These are phyloP conservation scores for Corinectria fuckeliana DNA, from an alignment of 2,329 filamentous ascomycete genomes.

Conservation along the genomic window DNA sequence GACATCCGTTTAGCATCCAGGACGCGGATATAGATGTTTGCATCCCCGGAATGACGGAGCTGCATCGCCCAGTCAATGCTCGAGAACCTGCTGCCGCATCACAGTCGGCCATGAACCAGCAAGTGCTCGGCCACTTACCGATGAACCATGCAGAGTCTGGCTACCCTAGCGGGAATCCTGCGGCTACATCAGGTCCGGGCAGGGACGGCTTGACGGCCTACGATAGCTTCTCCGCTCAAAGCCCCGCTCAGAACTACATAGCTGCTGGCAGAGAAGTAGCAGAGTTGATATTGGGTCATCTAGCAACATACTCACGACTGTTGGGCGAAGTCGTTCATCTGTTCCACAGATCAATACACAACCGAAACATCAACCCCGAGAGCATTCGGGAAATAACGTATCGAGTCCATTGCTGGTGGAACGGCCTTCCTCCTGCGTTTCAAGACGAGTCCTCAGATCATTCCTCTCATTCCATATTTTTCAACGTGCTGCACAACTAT, in stretches of 20 bases:
- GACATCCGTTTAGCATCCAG: conserved; percentile 44
- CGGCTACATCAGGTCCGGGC: neutral
- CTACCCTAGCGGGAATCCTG: neutral
- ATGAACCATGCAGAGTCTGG: neutral
- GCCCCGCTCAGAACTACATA: conserved; percentile 12
- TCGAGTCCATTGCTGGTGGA: conserved; percentile 37
- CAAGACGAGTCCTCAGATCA: neutral
- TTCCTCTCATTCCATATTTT: conserved; percentile 28
- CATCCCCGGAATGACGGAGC: conserved; percentile 37
- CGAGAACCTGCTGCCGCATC: neutral
- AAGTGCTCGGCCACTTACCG: conserved; percentile 14
- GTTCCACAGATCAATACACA: conserved; percentile 37
- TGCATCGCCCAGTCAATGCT: conserved; percentile 26
- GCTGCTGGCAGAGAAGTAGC: conserved; percentile 13
- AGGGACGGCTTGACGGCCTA: neutral
- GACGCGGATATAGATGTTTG: conserved; percentile 49
- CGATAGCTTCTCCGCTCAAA: neutral
- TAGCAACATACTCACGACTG: conserved; percentile 31
- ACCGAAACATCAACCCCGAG: conserved; percentile 25
- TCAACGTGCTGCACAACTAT: conserved; percentile 42
- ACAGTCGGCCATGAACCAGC: conserved; percentile 1
- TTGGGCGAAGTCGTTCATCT: conserved; percentile 28
- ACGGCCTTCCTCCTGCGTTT: conserved; percentile 25
- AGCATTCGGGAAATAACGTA: conserved; percentile 29
- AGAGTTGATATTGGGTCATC: conserved; percentile 23